Evolutionary conservation across 2,329 filamentous ascomycete species (phyloP), one percentile per base, ranked within the genome.

Genomic region (Alternaria hordeiaustralica): DNA sequence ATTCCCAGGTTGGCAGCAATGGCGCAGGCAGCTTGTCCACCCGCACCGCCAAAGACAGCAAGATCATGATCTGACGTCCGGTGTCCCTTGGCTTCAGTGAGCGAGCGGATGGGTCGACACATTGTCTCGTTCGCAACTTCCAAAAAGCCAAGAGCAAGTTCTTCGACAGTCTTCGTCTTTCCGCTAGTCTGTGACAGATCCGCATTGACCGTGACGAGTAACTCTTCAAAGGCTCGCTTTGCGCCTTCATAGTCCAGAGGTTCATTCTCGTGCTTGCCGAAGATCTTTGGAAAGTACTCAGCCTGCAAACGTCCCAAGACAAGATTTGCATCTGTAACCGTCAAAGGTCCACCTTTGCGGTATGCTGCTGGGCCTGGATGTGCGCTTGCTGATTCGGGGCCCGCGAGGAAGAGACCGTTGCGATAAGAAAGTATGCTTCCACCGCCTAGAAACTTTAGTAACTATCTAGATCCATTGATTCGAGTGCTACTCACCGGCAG

Each of bases 1-100:
- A 85, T 84, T 2, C 81, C 81, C 1, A 85, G 72, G n/a, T 80
- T 80, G 0, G 72, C 71, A 0, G 83, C 83, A 12, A 85, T 79
- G 2, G 80, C 78, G 28, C 81, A 82, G 3, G 83, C 82, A 21
- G 84, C 82, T 61, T 84, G 83, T 5, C 82, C 82, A 28, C 82
- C 82, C 20, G 75, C 75, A 15, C 75, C 74, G 15, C 75, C 74
- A 49, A 77, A 77, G 20, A 67, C 66, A 18, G 68, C 73, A 23
- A 77, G 64, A 51, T 75, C 60, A 33, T 77, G 75, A 21, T 64
- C 58, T 6, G 55, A 61, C 2, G 71, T 69, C 5, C 66, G 57
- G 46, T 70, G 70, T 0, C 75, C 75, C 46, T 72, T 72, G 6
- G 68, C 75, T 64, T 77, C 74, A 12, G 70, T 77, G 9, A 75